These are phyloP conservation scores for Catharanthus roseus DNA, from an alignment of 257 asterid genomes.

Conservation along the genomic window DNA sequence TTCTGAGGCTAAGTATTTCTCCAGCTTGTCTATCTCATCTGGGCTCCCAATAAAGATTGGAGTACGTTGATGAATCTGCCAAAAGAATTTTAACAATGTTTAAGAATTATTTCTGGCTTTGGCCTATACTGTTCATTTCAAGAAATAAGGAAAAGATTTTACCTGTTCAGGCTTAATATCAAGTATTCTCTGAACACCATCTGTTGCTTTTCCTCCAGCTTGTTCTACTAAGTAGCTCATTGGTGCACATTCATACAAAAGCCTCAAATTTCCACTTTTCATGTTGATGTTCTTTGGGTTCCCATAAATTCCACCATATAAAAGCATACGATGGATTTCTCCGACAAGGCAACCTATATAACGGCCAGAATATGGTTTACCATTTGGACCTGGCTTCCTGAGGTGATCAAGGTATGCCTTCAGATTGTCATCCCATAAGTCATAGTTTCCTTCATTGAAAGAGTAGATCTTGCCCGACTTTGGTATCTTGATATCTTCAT, in stretches of 20 bases:
- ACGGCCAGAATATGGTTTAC: conserved; percentile 72
- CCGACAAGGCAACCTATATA: conserved; percentile 79
- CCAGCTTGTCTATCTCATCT: conserved; percentile 53
- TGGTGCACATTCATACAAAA: conserved; percentile 84
- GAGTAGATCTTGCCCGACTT: conserved; percentile 57
- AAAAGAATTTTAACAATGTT: neutral
- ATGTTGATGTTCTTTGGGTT: conserved; percentile 60
- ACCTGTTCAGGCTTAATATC: conserved; percentile 66
- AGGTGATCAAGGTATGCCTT: conserved; percentile 62
- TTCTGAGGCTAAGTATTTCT: conserved; percentile 20
- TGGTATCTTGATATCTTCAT: conserved; percentile 63
- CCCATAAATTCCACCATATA: conserved; percentile 77
- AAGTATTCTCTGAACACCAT: conserved; percentile 57
- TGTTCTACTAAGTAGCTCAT: conserved; percentile 78
- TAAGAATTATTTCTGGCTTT: neutral
- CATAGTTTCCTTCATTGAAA: conserved; percentile 84
- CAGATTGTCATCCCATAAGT: conserved; percentile 64
- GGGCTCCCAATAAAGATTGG: conserved; percentile 83
- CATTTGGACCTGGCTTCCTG: conserved; percentile 61
- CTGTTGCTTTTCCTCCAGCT: conserved; percentile 79
- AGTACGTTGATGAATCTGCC: conserved; percentile 77
- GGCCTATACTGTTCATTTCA: neutral
- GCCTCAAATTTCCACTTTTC: conserved; percentile 65
- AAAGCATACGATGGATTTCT: conserved; percentile 64
- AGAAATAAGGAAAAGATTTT: neutral